Conservation (phyloP, 306 rosid genomes). For the Fragaria vesca region DNA sequence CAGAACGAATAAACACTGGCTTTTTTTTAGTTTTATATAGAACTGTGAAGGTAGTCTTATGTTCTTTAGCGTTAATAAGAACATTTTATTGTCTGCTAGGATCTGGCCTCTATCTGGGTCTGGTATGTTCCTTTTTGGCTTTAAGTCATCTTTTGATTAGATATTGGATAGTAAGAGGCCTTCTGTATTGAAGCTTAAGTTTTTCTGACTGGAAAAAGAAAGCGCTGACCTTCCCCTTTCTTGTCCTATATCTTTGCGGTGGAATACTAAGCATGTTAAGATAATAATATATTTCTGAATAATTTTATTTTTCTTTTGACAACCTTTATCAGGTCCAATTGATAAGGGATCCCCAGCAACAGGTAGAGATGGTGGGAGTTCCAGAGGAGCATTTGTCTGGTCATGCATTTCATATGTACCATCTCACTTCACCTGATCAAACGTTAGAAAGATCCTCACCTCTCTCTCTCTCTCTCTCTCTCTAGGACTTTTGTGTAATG, state of each 20-base stretch:
- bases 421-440: slow-evolving; percentile 74
- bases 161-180: background rate
- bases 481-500: background rate
- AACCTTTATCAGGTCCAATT: slow-evolving; percentile 55
- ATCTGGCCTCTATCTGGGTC: background rate
- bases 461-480: background rate
- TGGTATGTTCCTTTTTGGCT: background rate
- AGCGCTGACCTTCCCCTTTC: background rate
- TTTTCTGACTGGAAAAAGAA: background rate
- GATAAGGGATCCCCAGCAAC: slow-evolving; percentile 80
- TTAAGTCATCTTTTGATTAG: background rate
- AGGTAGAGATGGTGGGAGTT: slow-evolving; percentile 83
- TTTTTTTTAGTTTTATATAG: background rate
- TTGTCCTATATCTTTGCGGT: background rate
- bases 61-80: background rate
- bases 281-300: slow-evolving; percentile 10
- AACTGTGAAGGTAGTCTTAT: background rate
- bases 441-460: slow-evolving; percentile 47
- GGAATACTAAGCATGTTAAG: background rate
- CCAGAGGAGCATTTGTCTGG: slow-evolving; percentile 87
- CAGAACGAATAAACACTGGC: background rate
- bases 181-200: background rate
- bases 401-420: slow-evolving; percentile 91
- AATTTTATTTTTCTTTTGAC: background rate
- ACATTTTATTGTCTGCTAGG: background rate